Evolutionary conservation across 2,329 filamentous ascomycete genomes (phyloP), one percentile per base, ranked within the genome.

Genomic region (Hymenoscyphus infarciens): DNA sequence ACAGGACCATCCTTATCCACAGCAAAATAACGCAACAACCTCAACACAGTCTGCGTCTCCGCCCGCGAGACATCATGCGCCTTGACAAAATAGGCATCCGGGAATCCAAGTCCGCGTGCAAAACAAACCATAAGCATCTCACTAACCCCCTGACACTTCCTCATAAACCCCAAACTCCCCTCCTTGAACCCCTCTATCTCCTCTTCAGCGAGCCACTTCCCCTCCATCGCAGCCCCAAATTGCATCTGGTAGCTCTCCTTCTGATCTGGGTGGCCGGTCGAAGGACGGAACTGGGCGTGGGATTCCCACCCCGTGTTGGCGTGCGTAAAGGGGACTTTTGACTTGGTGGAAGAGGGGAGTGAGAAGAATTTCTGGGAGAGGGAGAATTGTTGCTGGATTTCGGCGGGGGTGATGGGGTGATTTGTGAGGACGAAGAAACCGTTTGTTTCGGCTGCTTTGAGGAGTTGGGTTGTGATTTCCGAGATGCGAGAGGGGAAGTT

Each of bases 241-340:
- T 86, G 83, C 68, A 86, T 75, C 67, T 86, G 83, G 66, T 85
- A 84, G 2, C 79, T 83, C 68, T 86, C 83, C 63, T 85, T 86
- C 52, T 75, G 77, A 66, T 86, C 83, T 0, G 81, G 76, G 1
- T 77, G 75, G 3, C 83, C 83, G 0, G 83, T 86, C 0, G 81
- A 83, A 0, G 82, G 82, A 6, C 83, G 76, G 42, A 85, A 75
- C 65, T 86, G 83, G 0, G 80, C 76, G 63, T 81, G 81, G 67
- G 81, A 81, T 73, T 85, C 83, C 82, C 83, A 86, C 7, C 83
- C 83, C 1, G 68, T 63, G 63, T 82, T 79, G 13, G 68, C 61
- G 10, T 74, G 74, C 22, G 77, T 81, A 75, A 81, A 85, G 0
- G 82, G 79, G 0, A 84, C 79, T 5, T 74, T 78, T 19, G 77